Base-by-base conservation (phyloP, 352 stramenopile genomes). In the Globisporangium nodosum region DNA sequence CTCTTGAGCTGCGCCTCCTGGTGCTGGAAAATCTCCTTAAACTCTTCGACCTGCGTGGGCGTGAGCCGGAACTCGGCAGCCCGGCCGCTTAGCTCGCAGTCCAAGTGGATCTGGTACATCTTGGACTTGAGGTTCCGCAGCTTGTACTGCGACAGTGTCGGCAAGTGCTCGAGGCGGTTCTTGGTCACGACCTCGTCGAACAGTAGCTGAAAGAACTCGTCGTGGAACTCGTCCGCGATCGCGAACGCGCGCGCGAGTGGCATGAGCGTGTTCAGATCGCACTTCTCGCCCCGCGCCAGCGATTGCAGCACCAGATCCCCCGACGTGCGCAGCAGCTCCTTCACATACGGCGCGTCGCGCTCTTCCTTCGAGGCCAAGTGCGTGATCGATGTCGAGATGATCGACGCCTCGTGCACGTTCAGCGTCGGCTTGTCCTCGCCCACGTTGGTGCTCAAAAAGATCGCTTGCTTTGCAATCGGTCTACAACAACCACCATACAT, bases 51-150 rank as follows among this genome's bases (percentile, higher is more conserved):
- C 16, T 78, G 11, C 21, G 63, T 40, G 0, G 56, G 50, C 5
- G 63, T 52, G 42, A 88, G 58, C n/a, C 68, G 59, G 21, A 82
- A 76, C 33, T 81, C 64, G 2, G 53, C 48, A 7, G 54, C 11
- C 52, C 76, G 74, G 6, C 58, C 48, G 3, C 70, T 60, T 1
- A 87, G 54, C 31, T 68, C 45, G 33, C 79, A 86, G 46, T 91
- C 78, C 30, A 91, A 27, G 54, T 91, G 76, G 54, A 88, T 60
- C 51, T 88, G 76, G 49, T 86, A 89, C 61, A 88, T 59, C 61
- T 82, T 82, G 16, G 68, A 65, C 55, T 71, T 74, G 21, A 81
- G 64, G 8, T 71, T 63, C 21, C 58, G 60, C 4, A 72, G 52
- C 52, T 79, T 82, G 47, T 70, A 70, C 16, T 53, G 51, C 16